Conservation (phyloP, 495 filamentous ascomycete genomes). For the Penicillium psychrofluorescens region DNA sequence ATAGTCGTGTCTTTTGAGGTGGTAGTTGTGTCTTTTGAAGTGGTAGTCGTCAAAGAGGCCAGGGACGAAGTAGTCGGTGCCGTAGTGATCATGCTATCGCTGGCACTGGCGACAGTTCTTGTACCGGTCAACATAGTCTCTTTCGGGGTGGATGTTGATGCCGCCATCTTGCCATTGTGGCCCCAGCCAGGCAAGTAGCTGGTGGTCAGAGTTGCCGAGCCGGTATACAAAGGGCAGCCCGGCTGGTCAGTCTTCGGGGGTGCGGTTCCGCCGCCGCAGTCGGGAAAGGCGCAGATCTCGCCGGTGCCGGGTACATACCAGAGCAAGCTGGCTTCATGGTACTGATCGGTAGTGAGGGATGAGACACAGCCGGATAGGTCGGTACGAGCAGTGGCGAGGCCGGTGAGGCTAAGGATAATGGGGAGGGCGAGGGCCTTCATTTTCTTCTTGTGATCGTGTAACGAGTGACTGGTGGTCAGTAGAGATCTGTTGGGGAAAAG, state of each 20-base stretch:
- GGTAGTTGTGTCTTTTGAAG: constrained; percentile 6
- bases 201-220: constrained; percentile 47
- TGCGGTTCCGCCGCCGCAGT: constrained; percentile 59
- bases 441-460: constrained; percentile 4
- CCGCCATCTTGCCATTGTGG: constrained; percentile 15
- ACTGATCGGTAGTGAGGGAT: constrained; percentile 19
- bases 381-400: constrained; percentile 17
- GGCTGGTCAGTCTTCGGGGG: constrained; percentile 54
- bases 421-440: constrained; percentile 19
- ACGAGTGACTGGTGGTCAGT: constrained; percentile 7
- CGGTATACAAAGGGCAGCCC: constrained; percentile 50
- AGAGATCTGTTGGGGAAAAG: not conserved
- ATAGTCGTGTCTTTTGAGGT: constrained; percentile 4
- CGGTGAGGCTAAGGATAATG: constrained; percentile 14
- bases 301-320: constrained; percentile 49
- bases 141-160: constrained; percentile 9
- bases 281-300: constrained; percentile 53
- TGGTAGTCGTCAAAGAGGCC: constrained; percentile 10
- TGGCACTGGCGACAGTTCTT: not conserved
- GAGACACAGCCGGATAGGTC: constrained; percentile 22
- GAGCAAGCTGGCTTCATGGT: constrained; percentile 35
- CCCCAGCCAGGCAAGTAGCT: constrained; percentile 38
- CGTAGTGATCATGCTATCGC: constrained; percentile 9
- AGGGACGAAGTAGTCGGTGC: constrained; percentile 8
- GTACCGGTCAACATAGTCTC: not conserved